Evolutionary conservation across 768 basidiomycete genomes (phyloP).

Genomic region (Pilatotrama ljubarskyi): DNA sequence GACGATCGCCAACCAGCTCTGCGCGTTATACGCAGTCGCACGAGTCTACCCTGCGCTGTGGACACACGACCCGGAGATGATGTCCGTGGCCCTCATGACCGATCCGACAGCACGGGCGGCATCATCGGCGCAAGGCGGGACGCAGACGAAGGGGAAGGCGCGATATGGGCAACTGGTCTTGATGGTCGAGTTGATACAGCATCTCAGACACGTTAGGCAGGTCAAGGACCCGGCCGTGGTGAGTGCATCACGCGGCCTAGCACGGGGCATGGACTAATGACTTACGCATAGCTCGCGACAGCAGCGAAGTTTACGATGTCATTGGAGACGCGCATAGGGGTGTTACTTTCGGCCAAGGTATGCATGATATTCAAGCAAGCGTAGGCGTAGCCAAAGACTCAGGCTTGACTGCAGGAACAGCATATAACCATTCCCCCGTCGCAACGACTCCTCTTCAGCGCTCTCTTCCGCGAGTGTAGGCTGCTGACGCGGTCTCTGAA

Average conservation of each 20-base stretch:
- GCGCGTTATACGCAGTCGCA: slow-evolving; percentile 50
- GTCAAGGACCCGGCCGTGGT: slow-evolving; percentile 44
- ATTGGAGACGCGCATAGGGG: slow-evolving; percentile 57
- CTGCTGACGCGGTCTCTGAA: slow-evolving; percentile 63
- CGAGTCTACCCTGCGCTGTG: slow-evolving; percentile 63
- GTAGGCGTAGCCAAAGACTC: background rate
- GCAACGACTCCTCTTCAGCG: slow-evolving; percentile 58
- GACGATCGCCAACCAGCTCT: slow-evolving; percentile 59
- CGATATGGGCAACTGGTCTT: slow-evolving; percentile 64
- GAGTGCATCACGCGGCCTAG: slow-evolving; percentile 14
- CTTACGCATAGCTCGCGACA: slow-evolving; percentile 3
- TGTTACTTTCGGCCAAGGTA: slow-evolving; percentile 62
- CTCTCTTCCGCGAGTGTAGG: slow-evolving; percentile 65
- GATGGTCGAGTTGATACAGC: slow-evolving; percentile 59
- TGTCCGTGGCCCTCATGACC: slow-evolving; percentile 66
- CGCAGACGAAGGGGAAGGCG: slow-evolving; percentile 44
- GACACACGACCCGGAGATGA: slow-evolving; percentile 72
- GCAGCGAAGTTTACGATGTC: slow-evolving; percentile 43
- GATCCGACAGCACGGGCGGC: slow-evolving; percentile 33
- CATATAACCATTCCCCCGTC: slow-evolving; percentile 49
- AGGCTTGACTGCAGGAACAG: slow-evolving; percentile 50
- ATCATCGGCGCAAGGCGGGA: slow-evolving; percentile 19
- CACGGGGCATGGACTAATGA: background rate
- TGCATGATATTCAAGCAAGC: background rate
- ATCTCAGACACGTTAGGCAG: slow-evolving; percentile 46